Base-by-base conservation (phyloP, 129 eudicot genomes). In the Tanacetum coccineum region DNA sequence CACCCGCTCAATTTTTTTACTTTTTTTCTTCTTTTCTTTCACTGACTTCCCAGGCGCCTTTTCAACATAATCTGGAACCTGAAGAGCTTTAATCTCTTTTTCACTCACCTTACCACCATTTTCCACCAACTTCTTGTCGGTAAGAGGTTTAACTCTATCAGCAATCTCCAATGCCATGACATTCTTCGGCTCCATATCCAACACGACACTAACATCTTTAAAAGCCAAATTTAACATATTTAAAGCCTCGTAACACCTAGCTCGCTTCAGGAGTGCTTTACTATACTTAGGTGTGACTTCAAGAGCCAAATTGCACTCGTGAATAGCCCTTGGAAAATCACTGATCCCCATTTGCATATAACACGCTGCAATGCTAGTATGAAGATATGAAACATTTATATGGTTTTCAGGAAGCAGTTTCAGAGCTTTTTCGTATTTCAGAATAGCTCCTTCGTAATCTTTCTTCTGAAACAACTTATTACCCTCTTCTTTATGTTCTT, bases 301-400 rank as follows among this genome's bases (percentile, higher is more conserved):
- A 71, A 94, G 96, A 40, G 99, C 95, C 71, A 89, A 79, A 74
- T 89, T 84, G 71, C 99, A 93, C 77, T 89, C 99, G 4, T 82
- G 87, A 48, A 93, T 83, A 8, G 99, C 99, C 68, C 74, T 79
- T 0, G 99, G 96, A 59, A 80, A 89, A 64, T 93, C 99, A 40
- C 66, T 66, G 4, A 93, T 74, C 3, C 99, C 99, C 83, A 84
- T 72, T 76, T 89, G 93, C 95, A 94, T 94, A 70, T 94, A 93
- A 58, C 95, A 89, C 0, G 87, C 86, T 18, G 99, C 99, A 65
- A 89, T 82, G 53, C 86, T 93, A 50, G 85, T 82, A 14, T 80
- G 82, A 39, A 93, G 80, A 74, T 89, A 78, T 0, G 96, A 80
- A 1, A 94, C 84, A 15, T 79, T 83, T 39, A 88, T 77, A 62